Base-by-base conservation (phyloP, 805 yeast genomes). In the Hanseniaspora occidentalis region DNA sequence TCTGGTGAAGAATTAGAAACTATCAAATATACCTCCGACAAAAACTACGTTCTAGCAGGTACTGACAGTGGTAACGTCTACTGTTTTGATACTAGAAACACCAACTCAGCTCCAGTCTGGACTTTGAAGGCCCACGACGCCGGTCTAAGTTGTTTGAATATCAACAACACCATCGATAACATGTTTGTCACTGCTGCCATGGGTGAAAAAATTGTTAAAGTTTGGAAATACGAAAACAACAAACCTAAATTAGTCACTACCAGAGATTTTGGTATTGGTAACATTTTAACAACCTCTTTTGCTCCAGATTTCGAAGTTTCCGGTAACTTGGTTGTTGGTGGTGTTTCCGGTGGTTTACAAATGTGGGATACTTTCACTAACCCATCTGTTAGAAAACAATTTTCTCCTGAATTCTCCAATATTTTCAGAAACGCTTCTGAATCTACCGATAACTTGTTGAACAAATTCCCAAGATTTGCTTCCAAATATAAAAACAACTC, bases 51-150 rank as follows among this genome's bases (percentile, higher is more conserved):
- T 58, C 75, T 78, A 53, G 92, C 86, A 31, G 95, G 96, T 54
- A 85, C 96, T 21, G 98, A 92, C 59, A 70, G 73, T 47, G 98
- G 98, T 57, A 77, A 77, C 52, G 75, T 92, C 20, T 84, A 84
- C 65, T 80, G 89, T 46, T 89, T 81, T 52, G 98, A 89, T 60
- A 80, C 84, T 35, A 75, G 95, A 58, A 65, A 64, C 38, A 52
- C 68, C 29, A 70, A 69, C 36, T 64, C 68, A 43, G 71, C 70
- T 47, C 88, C 96, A 16, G 52, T 89, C 24, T 92, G 98, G 98
- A 84, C 95, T 2, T 68, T 92, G 50, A 95, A 92, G 60, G 97
- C 97, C 2, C 98, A 92, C 58, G 97, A 92, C 62, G 74, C 94
- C 2, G 96, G 95, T 45, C 80, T 92, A 45, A 80, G 96, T 4